Conservation (phyloP, 495 filamentous ascomycete genomes). For the Chaetomium fimeti region DNA sequence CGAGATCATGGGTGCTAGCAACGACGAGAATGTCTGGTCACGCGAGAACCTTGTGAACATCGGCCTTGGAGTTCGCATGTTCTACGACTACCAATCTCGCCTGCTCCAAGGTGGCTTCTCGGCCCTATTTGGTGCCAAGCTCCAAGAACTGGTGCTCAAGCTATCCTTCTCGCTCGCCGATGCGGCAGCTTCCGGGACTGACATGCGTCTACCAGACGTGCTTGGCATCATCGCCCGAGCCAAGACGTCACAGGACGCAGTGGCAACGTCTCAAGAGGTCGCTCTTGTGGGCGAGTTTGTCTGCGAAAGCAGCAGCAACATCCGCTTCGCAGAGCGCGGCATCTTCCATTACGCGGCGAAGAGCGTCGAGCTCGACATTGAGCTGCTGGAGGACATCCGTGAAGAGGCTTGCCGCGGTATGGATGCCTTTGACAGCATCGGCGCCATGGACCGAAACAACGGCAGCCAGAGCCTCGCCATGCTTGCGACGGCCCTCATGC, state of each 20-base stretch:
- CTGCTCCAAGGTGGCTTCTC: conserved; percentile 52
- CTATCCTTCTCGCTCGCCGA: conserved; percentile 49
- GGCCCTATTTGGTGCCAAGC: conserved; percentile 47
- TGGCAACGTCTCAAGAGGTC: conserved; percentile 46
- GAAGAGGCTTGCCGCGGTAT: conserved; percentile 52
- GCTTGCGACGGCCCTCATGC: conserved; percentile 47
- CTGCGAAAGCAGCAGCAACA: conserved; percentile 39
- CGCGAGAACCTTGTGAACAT: conserved; percentile 45
- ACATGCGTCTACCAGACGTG: conserved; percentile 46
- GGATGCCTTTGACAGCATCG: conserved; percentile 50
- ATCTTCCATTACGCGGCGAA: conserved; percentile 49
- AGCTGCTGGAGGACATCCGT: conserved; percentile 50
- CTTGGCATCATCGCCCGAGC: conserved; percentile 50
- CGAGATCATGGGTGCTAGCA: conserved; percentile 45
- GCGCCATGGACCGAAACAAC: conserved; percentile 27
- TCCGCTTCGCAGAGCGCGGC: conserved; percentile 48
- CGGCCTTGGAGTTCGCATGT: conserved; percentile 47
- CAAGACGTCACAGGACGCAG: conserved; percentile 46
- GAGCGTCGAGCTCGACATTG: conserved; percentile 48
- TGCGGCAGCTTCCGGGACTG: conserved; percentile 31
- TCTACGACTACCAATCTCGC: conserved; percentile 52
- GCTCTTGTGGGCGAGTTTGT: conserved; percentile 50
- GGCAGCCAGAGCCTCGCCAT: conserved; percentile 40
- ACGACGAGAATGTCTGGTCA: conserved; percentile 43
- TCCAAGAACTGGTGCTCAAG: conserved; percentile 53